phyloP scores from a whole-genome alignment of 1,284 basidiomycete species.

The Marasmius fiardii region DNA sequence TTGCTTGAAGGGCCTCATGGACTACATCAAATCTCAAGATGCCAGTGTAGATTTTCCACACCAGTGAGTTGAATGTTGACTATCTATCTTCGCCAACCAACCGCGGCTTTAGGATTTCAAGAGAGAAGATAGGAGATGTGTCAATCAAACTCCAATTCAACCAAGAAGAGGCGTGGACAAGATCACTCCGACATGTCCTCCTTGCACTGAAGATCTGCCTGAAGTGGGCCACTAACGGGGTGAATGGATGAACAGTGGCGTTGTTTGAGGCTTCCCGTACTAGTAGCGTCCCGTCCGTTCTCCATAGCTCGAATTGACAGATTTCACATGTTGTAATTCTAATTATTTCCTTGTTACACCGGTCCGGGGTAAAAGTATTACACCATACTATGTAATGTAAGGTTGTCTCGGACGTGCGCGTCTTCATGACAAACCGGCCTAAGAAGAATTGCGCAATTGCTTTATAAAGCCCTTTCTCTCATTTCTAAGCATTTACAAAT shows the following conservation, averaged over 20 bases:
- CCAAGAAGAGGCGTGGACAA: constrained; percentile 95
- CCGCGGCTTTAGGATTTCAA: constrained; percentile 62
- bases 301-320: background rate
- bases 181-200: constrained; percentile 88
- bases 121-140: constrained; percentile 94
- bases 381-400: no score
- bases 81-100: background rate
- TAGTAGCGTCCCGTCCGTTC: background rate
- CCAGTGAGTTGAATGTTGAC: constrained; percentile 49
- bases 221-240: constrained; percentile 80
- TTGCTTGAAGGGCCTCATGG: constrained; percentile 88
- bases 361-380: background rate
- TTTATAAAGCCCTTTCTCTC: background rate
- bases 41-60: constrained; percentile 78
- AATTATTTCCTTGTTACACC: no score
- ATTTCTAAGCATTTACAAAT: constrained; percentile 3
- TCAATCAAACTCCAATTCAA: constrained; percentile 94
- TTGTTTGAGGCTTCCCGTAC: background rate
- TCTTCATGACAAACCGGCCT: constrained; percentile 7
- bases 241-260: constrained; percentile 40
- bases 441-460: background rate
- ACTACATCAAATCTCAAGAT: constrained; percentile 77
- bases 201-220: constrained; percentile 84
- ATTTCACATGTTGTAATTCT: no score
- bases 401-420: background rate